Percentiles rank a stretch among this genome's conserved stretches.
Conservation (phyloP, 805 yeast species). For the Kazachstania africana region DNA sequence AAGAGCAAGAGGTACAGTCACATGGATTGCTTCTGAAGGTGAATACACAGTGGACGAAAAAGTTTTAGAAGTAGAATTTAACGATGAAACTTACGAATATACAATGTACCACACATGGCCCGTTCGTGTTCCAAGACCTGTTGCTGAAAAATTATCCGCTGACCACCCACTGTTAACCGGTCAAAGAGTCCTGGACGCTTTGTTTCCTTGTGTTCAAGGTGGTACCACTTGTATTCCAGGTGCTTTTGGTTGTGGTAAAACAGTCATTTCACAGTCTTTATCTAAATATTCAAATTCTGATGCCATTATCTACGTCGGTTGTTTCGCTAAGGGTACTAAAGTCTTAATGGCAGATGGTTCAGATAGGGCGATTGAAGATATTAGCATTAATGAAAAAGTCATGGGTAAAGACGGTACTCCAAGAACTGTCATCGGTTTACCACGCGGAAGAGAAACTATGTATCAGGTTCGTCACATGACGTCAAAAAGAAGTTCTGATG, state of each 20-base stretch:
- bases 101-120: constrained; percentile 99
- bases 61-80: constrained; percentile 86
- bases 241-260: constrained; percentile 99
- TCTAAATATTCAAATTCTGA: constrained; percentile 97
- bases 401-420: constrained; percentile 36
- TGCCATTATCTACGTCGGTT: constrained; percentile 88
- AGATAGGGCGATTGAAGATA: constrained; percentile 25
- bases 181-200: constrained; percentile 94
- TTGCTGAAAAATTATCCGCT: constrained; percentile 85
- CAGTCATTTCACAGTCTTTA: constrained; percentile 94
- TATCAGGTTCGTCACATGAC: constrained; percentile 25
- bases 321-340: constrained; percentile 30
- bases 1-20: constrained; percentile 95
- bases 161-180: constrained; percentile 95
- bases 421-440: constrained; percentile 32
- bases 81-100: constrained; percentile 69
- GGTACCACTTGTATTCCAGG: constrained; percentile 99
- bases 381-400: constrained; percentile 31
- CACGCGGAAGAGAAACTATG: constrained; percentile 35
- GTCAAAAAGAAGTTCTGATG: constrained; percentile 2
- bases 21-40: constrained; percentile 81
- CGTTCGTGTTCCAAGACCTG: constrained; percentile 98
- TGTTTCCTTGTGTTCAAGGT: constrained; percentile 99
- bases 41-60: constrained; percentile 85
- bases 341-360: constrained; percentile 37